These are phyloP conservation scores for Fusarium beomiforme DNA, from an alignment of 2,329 filamentous ascomycete genomes.

Conservation along the genomic window DNA sequence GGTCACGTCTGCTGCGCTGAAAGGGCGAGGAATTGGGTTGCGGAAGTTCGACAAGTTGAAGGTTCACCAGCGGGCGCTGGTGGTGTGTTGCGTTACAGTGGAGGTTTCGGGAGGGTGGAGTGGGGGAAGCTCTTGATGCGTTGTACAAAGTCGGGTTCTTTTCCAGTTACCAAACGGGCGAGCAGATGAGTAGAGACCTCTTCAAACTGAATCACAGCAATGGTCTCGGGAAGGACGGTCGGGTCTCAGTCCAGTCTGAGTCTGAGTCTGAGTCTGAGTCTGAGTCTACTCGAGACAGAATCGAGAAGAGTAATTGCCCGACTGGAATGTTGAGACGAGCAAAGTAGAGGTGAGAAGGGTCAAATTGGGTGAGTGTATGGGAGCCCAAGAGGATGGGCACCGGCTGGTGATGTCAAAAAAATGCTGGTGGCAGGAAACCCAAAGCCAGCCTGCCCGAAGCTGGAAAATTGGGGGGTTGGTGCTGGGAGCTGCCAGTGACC, in stretches of 20 bases:
- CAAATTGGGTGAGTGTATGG: slow-evolving; percentile 23
- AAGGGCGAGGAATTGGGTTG: slow-evolving; percentile 37
- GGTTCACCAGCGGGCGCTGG: slow-evolving; percentile 51
- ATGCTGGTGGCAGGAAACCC: slow-evolving; percentile 46
- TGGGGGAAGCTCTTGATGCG: slow-evolving; percentile 32
- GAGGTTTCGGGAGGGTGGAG: slow-evolving; percentile 33
- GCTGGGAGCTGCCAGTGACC: slow-evolving; percentile 25
- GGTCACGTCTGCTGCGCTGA: slow-evolving; percentile 57
- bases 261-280: slow-evolving; percentile 21
- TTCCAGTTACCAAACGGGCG: slow-evolving; percentile 1
- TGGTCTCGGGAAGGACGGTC: slow-evolving; percentile 28
- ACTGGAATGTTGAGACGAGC: slow-evolving; percentile 35
- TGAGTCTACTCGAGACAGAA: slow-evolving; percentile 31
- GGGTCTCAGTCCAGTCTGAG: slow-evolving; percentile 29
- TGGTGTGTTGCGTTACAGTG: slow-evolving; percentile 44
- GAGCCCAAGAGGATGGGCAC: slow-evolving; percentile 27
- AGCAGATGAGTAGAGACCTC: slow-evolving; percentile 1
- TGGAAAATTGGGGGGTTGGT: slow-evolving; percentile 36
- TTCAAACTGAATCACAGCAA: slow-evolving; percentile 3
- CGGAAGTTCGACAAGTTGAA: slow-evolving; percentile 59
- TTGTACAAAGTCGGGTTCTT: slow-evolving; percentile 32
- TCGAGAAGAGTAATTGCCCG: slow-evolving; percentile 21
- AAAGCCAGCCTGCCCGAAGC: slow-evolving; percentile 29
- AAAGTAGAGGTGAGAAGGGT: slow-evolving; percentile 13
- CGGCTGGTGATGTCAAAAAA: slow-evolving; percentile 46